Base-by-base conservation (phyloP, 1,139 yeast species). In the Diutina siamensis region DNA sequence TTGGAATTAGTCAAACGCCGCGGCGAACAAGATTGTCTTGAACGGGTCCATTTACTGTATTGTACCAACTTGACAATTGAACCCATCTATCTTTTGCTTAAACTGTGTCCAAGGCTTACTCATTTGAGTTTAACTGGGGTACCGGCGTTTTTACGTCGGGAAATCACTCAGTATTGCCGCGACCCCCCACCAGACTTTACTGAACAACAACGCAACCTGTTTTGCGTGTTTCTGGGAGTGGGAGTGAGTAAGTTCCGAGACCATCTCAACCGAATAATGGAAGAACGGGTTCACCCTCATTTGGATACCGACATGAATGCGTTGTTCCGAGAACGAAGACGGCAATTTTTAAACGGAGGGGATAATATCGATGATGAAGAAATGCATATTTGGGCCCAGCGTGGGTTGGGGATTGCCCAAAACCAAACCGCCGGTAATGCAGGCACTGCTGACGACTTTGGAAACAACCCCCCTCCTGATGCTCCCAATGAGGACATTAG, bases 151-250 rank as follows among this genome's bases (percentile, higher is more conserved):
- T 72, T 92, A 58, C 74, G 95, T 51, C 74, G 83, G 18, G 97
- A 92, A 56, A 78, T 92, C 46, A 83, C 94, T 1, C 81, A 78
- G 53, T 89, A 79, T 62, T 89, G 97, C 59, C 81, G 98, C 33
- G 85, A 83, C n/a, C 94, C 97, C 2, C 98, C 98, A 2, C 78
- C 86, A 13, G 97, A 89, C 56, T 89, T 92, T 59, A 88, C 84
- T 48, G 88, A 82, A 49, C 84, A 83, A 55, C 98, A 92, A 62
- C 82, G 82, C 53, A 76, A 83, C 18, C 75, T 86, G 46, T 92
- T 92, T 57, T 92, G 98, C 64, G 98, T 92, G 9, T 92, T 88
- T 57, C 83, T 94, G 35, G 97, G 97, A 1, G 79, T 76, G 51
- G 97, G 97, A 3, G 97, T 92, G 17, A 75, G 68, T 46, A 76